Conservation (phyloP, 202 grass and related monocot species). For the Schoenoplectus tabernaemontani region DNA sequence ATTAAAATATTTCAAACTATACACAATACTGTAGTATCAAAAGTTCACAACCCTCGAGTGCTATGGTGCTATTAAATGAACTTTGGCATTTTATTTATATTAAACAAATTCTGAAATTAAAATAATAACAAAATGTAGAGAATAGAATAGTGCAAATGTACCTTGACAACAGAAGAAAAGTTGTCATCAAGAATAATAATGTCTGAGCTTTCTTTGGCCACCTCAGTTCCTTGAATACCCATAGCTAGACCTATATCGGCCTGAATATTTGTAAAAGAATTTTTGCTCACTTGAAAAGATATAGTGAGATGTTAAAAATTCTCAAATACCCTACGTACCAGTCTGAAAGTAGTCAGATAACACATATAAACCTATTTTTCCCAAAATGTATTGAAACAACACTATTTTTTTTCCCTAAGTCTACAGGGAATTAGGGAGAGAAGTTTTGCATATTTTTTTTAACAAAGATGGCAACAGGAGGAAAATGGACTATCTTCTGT, state of each 20-base stretch:
- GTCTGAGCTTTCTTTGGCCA: constrained; percentile 91
- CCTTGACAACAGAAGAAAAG: constrained; percentile 83
- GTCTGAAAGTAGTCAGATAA: background rate
- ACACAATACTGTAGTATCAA: background rate
- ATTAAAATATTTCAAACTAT: background rate
- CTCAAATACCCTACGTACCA: background rate
- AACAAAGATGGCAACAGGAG: background rate
- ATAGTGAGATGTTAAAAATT: background rate
- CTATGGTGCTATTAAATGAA: background rate
- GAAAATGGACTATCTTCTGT: background rate
- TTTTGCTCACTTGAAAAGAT: background rate
- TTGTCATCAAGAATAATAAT: constrained; percentile 90
- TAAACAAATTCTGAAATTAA: background rate
- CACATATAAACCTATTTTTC: background rate
- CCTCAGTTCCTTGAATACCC: constrained; percentile 91
- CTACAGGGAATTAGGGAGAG: background rate
- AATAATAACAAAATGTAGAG: background rate
- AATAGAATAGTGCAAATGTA: constrained; percentile 9
- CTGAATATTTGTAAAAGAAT: constrained; percentile 35
- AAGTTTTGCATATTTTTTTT: background rate
- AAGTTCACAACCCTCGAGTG: background rate
- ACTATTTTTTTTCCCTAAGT: background rate
- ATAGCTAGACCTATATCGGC: constrained; percentile 92
- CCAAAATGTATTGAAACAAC: background rate
- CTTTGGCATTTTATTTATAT: background rate